Evolutionary conservation across 306 rosid species (phyloP).

Genomic region (Vigna unguiculata): DNA sequence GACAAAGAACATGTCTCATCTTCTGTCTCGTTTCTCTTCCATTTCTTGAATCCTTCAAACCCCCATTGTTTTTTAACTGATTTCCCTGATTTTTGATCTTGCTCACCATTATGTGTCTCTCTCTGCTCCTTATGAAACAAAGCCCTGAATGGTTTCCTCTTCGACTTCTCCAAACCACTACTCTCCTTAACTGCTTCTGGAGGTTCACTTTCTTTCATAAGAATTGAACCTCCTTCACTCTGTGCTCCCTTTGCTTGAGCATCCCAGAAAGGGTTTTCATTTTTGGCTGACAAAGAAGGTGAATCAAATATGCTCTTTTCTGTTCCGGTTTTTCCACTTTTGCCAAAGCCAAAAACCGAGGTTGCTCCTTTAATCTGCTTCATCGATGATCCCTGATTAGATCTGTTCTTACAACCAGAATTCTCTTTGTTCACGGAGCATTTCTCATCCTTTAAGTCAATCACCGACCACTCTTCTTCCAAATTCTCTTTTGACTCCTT

Average conservation of each 20-base stretch:
- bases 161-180: constrained; percentile 52
- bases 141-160: constrained; percentile 75
- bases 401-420: constrained; percentile 59
- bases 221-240: constrained; percentile 58
- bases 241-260: constrained; percentile 40
- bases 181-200: constrained; percentile 52
- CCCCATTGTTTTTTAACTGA: constrained; percentile 77
- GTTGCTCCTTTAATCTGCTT: constrained; percentile 88
- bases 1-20: constrained; percentile 81
- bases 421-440: constrained; percentile 57
- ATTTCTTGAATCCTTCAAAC: constrained; percentile 77
- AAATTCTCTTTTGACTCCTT: constrained; percentile 56
- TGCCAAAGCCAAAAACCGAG: constrained; percentile 71
- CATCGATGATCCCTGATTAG: constrained; percentile 62
- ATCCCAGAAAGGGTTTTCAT: constrained; percentile 56
- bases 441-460: constrained; percentile 83
- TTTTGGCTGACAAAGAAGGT: constrained; percentile 23
- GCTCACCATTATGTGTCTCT: constrained; percentile 51
- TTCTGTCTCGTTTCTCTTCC: constrained; percentile 75
- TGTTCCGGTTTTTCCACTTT: constrained; percentile 57
- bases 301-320: constrained; percentile 76
- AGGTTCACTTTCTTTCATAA: constrained; percentile 66
- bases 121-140: constrained; percentile 76
- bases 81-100: constrained; percentile 53
- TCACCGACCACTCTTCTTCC: constrained; percentile 87